Evolutionary conservation across 495 filamentous ascomycete genomes (phyloP).

Genomic region (Penicillium atrosanguineum): DNA sequence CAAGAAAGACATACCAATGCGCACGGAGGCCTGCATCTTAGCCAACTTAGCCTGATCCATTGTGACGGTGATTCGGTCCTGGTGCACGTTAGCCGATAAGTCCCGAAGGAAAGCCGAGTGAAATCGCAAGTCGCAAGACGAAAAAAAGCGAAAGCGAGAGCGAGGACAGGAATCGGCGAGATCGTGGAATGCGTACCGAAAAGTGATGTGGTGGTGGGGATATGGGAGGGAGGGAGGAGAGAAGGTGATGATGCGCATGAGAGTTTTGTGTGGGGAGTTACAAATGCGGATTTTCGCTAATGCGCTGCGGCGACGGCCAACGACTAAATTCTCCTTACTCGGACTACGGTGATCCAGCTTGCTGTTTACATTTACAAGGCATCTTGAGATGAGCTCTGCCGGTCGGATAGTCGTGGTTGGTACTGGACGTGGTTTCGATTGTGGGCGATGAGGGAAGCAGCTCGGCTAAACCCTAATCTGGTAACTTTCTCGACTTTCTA

Average conservation of each 20-base stretch:
- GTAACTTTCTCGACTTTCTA: neutral
- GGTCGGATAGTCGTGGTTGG: neutral
- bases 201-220: slow-evolving; percentile 7
- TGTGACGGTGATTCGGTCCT: slow-evolving; percentile 32
- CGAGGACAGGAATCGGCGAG: neutral
- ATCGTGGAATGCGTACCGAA: slow-evolving; percentile 8
- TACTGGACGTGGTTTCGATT: slow-evolving; percentile 9
- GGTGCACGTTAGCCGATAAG: slow-evolving; percentile 23
- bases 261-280: slow-evolving; percentile 27
- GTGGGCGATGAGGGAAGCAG: slow-evolving; percentile 29
- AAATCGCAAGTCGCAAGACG: neutral
- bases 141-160: neutral
- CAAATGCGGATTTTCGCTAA: slow-evolving; percentile 28
- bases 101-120: neutral
- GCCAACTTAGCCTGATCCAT: slow-evolving; percentile 61
- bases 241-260: slow-evolving; percentile 21
- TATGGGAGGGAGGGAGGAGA: slow-evolving; percentile 9
- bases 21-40: slow-evolving; percentile 54
- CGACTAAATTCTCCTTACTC: neutral
- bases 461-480: slow-evolving; percentile 48
- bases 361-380: neutral
- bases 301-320: slow-evolving; percentile 14
- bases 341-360: neutral
- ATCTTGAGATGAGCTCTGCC: neutral
- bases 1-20: slow-evolving; percentile 48